A percentile compares a stretch with the other conserved stretches of the same genome.
Evolutionary conservation across 2,329 filamentous ascomycete species (phyloP).

Genomic region (Furcasterigmium furcatum): DNA sequence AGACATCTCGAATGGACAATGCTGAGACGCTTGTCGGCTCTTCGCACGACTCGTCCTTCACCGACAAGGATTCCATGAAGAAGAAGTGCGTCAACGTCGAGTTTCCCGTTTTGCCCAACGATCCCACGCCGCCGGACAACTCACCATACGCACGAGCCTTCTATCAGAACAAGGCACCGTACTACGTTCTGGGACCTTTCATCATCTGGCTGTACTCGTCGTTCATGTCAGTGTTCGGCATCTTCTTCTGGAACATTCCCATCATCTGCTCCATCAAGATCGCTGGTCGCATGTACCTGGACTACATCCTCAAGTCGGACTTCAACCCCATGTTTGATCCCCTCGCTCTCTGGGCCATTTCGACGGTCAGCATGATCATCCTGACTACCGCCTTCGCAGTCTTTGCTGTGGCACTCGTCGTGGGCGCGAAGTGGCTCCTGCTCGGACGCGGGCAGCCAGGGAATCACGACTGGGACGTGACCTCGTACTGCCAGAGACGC

Average conservation of each 20-base stretch:
- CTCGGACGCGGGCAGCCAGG: constrained; percentile 47
- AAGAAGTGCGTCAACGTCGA: background rate
- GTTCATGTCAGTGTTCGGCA: constrained; percentile 38
- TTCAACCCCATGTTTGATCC: constrained; percentile 22
- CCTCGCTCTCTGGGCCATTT: constrained; percentile 34
- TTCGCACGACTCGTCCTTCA: constrained; percentile 3
- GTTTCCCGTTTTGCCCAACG: background rate
- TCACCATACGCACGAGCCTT: constrained; percentile 54
- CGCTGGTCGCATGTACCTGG: constrained; percentile 27
- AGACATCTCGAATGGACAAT: constrained; percentile 18
- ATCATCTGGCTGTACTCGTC: constrained; percentile 47
- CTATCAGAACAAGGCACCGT: constrained; percentile 47
- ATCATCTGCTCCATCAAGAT: constrained; percentile 45
- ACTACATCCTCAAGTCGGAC: constrained; percentile 15
- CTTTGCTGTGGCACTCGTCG: constrained; percentile 36
- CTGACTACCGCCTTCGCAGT: constrained; percentile 39
- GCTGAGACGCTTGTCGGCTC: constrained; percentile 16
- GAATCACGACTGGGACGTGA: constrained; percentile 55
- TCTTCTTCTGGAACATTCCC: constrained; percentile 48
- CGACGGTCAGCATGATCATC: constrained; percentile 32
- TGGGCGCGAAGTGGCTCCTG: constrained; percentile 48
- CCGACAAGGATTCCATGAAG: constrained; percentile 3
- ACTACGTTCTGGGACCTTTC: constrained; percentile 43
- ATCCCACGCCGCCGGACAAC: constrained; percentile 11
- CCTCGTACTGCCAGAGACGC: constrained; percentile 55